Conservation (phyloP, 306 rosid species). For the Neltuma alba region DNA sequence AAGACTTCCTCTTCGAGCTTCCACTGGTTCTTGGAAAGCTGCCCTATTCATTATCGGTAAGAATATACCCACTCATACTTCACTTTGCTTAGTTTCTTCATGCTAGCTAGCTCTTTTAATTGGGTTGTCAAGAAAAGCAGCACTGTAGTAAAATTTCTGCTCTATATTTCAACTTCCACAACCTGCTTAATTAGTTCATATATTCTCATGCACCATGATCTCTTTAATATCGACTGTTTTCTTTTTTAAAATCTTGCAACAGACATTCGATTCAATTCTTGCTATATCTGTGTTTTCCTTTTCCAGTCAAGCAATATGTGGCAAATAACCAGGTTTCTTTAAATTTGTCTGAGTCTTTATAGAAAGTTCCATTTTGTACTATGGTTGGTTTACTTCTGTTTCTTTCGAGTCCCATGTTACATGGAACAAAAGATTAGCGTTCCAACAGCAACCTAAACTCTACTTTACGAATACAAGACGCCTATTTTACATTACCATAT, state of each 20-base stretch:
- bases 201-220: not conserved
- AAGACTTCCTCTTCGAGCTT: constrained; percentile 58
- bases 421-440: not conserved
- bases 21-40: constrained; percentile 79
- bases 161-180: not conserved
- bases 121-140: not conserved
- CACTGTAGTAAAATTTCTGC: not conserved
- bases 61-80: not conserved
- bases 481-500: not conserved
- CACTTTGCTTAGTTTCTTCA: constrained; percentile 4
- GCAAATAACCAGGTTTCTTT: not conserved
- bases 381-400: not conserved
- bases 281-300: not conserved
- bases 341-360: not conserved
- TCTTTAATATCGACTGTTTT: not conserved
- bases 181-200: not conserved
- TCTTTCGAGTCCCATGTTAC: no score
- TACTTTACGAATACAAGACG: not conserved
- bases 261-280: not conserved
- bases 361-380: not conserved
- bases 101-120: not conserved
- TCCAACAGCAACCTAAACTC: not conserved
- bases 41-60: constrained; percentile 66
- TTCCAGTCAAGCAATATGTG: not conserved
- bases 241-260: not conserved